Evolutionary conservation across 495 filamentous ascomycete genomes (phyloP), one percentile per base, ranked within the genome.

Genomic region (Tuber aestivum): DNA sequence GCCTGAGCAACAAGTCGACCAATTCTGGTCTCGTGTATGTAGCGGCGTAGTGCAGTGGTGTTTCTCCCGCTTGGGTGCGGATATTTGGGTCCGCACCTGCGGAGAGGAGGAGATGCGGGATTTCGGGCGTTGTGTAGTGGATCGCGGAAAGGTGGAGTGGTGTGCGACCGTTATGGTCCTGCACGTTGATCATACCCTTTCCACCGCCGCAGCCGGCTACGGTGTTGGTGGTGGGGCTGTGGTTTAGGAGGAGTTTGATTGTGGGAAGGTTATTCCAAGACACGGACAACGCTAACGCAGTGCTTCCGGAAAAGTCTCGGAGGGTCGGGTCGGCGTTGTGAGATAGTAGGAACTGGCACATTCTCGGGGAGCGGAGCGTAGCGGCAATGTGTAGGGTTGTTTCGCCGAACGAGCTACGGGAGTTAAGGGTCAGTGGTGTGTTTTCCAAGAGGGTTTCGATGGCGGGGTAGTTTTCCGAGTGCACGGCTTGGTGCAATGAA

Each of bases 141-240:
- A 77, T 65, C 23, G 74, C 23, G 20, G 74, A 69, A 7, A 71
- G 70, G 45, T 75, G 74, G 32, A 75, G 74, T 16, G 74, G 69
- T 10, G 74, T 75, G 12, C 48, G 42, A 10, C 74, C 74, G 16
- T 65, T 65, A 21, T 21, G 42, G 69, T 75, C 74, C 3, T 42
- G 35, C 38, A 70, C 38, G 69, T 75, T 72, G 74, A 69, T 45
- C 32, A 35, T 27, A 27, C 14, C 27, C 4, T 35, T 65, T 16
- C 27, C 27, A 35, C 16, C 14, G 21, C 27, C 23, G 27, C 75
- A 41, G 72, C 73, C 76, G 20, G 72, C 44, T 23, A 69, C 2
- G 18, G 69, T 37, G 3, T 65, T 75, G 69, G 41, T 27, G 9
- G 65, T 45, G 16, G 69, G 69, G 69, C 41, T 70, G 21, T 71